These are phyloP conservation scores for Dendrocalamus latiflorus DNA, from an alignment of 202 grass and related monocot species.

Conservation along the genomic window DNA sequence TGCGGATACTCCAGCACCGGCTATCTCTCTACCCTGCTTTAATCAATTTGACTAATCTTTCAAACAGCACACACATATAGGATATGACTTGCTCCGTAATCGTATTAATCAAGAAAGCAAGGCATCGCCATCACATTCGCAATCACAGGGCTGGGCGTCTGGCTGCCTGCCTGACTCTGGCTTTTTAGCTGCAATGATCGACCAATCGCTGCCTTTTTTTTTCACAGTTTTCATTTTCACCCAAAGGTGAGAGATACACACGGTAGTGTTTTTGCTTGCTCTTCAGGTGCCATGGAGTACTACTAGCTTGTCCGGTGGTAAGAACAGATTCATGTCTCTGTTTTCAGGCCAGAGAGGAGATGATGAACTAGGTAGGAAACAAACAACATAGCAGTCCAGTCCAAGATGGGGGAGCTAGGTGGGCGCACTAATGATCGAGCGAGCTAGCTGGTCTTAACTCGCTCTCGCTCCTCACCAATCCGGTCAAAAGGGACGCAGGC, in stretches of 20 bases:
- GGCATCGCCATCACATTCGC: not conserved
- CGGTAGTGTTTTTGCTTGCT: not conserved
- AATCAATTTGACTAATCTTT: slow-evolving; percentile 8
- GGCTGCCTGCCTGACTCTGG: not conserved
- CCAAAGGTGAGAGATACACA: not conserved
- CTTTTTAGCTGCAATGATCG: not conserved
- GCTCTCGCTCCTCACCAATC: slow-evolving; percentile 9
- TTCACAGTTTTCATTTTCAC: not conserved
- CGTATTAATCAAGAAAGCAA: not conserved
- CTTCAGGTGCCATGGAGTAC: not conserved
- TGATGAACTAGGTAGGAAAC: not conserved
- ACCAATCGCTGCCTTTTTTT: not conserved
- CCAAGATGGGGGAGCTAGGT: not conserved
- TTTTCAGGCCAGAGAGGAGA: not conserved
- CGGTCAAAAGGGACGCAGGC: slow-evolving; percentile 41
- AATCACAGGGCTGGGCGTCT: not conserved
- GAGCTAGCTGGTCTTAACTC: not conserved
- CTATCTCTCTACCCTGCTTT: not conserved
- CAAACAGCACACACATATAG: not conserved
- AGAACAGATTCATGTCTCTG: not conserved
- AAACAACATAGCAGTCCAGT: slow-evolving; percentile 22
- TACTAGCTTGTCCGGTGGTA: not conserved
- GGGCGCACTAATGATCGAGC: not conserved
- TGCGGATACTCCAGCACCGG: not conserved
- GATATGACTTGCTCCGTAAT: not conserved